Conservation (phyloP, 192 early-diverging fungal species). For the Coemansia sp. region DNA sequence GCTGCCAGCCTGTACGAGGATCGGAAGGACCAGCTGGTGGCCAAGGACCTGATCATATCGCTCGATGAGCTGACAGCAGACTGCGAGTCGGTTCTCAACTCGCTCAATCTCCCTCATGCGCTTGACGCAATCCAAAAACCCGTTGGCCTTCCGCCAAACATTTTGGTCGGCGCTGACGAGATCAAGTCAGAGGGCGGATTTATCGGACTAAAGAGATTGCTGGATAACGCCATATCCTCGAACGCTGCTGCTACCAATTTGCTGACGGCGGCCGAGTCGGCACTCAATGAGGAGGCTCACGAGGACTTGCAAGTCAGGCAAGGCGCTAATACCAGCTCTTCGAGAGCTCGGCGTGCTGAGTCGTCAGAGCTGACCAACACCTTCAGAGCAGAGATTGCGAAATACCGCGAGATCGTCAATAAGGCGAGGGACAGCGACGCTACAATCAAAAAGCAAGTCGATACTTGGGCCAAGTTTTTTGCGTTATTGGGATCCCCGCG, state of each 20-base stretch:
- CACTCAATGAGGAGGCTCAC: slow-evolving; percentile 40
- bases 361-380: slow-evolving; percentile 42
- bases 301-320: slow-evolving; percentile 37
- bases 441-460: slow-evolving; percentile 56
- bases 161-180: slow-evolving; percentile 74
- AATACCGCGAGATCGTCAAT: slow-evolving; percentile 67
- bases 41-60: slow-evolving; percentile 63
- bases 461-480: slow-evolving; percentile 45
- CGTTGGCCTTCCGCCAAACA: slow-evolving; percentile 69
- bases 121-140: slow-evolving; percentile 76
- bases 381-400: slow-evolving; percentile 36
- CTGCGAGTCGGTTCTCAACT: slow-evolving; percentile 68
- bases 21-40: slow-evolving; percentile 76
- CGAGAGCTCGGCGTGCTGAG: slow-evolving; percentile 14
- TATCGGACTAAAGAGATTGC: slow-evolving; percentile 61
- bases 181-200: slow-evolving; percentile 72
- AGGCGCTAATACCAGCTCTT: slow-evolving; percentile 2
- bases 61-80: slow-evolving; percentile 71
- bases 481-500: slow-evolving; percentile 34
- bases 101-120: slow-evolving; percentile 69
- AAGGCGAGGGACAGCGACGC: slow-evolving; percentile 75
- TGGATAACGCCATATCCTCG: slow-evolving; percentile 62
- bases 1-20: slow-evolving; percentile 84
- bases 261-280: slow-evolving; percentile 60
- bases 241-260: slow-evolving; percentile 56